Conservation (phyloP, 2,329 filamentous ascomycete genomes). For the Fusarium secorum region DNA sequence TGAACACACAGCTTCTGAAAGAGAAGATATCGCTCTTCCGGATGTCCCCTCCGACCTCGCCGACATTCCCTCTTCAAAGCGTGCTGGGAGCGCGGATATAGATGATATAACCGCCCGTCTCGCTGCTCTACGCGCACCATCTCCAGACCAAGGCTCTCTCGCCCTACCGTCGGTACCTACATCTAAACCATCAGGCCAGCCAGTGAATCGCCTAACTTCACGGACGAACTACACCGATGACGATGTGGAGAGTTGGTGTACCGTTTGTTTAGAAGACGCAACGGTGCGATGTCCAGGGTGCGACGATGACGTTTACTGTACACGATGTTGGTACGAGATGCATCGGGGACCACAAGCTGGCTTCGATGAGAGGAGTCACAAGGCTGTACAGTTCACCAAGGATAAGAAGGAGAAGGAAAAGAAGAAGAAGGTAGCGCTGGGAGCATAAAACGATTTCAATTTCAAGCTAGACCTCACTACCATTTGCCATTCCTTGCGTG, state of each 20-base stretch:
- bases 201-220: conserved; percentile 50
- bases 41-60: conserved; percentile 55
- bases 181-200: conserved; percentile 55
- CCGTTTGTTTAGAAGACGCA: conserved; percentile 82
- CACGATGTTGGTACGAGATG: conserved; percentile 81
- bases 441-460: conserved; percentile 43
- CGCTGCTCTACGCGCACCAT: conserved; percentile 57
- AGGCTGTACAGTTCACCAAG: conserved; percentile 66
- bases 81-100: conserved; percentile 41
- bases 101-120: conserved; percentile 61
- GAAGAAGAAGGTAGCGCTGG: conserved; percentile 48
- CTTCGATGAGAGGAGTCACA: conserved; percentile 74
- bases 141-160: conserved; percentile 43
- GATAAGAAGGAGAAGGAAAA: conserved; percentile 47
- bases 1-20: neutral
- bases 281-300: conserved; percentile 77
- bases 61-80: conserved; percentile 44
- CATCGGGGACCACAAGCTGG: conserved; percentile 74
- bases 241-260: conserved; percentile 80
- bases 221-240: conserved; percentile 67
- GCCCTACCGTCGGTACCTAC: conserved; percentile 60
- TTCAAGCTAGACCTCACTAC: conserved; percentile 20
- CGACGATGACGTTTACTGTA: conserved; percentile 76
- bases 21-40: conserved; percentile 52
- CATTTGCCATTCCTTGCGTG: neutral